Evolutionary conservation across 805 yeast species (phyloP).

Genomic region (Candida xiaguanensis): DNA sequence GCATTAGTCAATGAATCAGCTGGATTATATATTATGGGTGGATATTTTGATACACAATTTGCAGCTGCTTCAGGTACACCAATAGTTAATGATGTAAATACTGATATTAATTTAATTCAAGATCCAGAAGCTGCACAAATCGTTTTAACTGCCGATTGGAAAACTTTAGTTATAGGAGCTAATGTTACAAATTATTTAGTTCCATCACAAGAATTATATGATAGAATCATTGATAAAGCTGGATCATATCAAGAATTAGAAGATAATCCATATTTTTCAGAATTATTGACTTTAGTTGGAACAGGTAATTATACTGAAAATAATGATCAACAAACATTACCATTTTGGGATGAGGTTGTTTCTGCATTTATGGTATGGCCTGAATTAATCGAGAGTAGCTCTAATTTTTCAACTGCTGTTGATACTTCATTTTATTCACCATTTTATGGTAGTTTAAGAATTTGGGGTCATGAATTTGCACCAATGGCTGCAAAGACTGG

Average conservation of each 20-base stretch:
- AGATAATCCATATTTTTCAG: constrained; percentile 23
- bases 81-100: constrained; percentile 30
- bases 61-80: constrained; percentile 27
- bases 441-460: constrained; percentile 38
- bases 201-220: constrained; percentile 36
- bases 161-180: constrained; percentile 35
- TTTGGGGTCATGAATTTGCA: constrained; percentile 35
- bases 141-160: constrained; percentile 39
- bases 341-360: constrained; percentile 44
- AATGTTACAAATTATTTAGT: constrained; percentile 39
- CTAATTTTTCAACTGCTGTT: constrained; percentile 30
- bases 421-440: constrained; percentile 40
- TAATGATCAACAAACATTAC: constrained; percentile 30
- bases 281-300: constrained; percentile 25
- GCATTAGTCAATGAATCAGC: constrained; percentile 35
- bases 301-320: constrained; percentile 30
- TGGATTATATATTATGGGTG: constrained; percentile 42
- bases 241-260: constrained; percentile 27
- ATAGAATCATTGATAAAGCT: constrained; percentile 31
- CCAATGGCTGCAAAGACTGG: constrained; percentile 31
- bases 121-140: constrained; percentile 47
- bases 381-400: constrained; percentile 26
- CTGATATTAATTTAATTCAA: constrained; percentile 41
- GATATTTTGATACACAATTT: constrained; percentile 39
- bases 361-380: constrained; percentile 34